Conservation (phyloP, 768 basidiomycete genomes). For the Lyophyllum semitale region DNA sequence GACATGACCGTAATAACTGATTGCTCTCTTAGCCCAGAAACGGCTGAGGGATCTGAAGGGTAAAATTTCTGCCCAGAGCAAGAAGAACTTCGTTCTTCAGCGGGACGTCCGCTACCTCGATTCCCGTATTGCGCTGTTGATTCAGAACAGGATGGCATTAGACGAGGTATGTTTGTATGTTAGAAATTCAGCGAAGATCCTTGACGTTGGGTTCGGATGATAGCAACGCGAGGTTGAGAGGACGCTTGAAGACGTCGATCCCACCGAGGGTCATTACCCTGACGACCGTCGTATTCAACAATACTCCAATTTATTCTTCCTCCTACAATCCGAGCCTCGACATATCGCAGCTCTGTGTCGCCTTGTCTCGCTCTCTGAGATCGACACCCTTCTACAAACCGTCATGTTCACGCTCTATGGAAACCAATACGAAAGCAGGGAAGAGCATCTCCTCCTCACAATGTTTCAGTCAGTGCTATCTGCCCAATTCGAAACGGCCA, state of each 20-base stretch:
- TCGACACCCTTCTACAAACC: conserved; percentile 97
- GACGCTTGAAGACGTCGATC: conserved; percentile 94
- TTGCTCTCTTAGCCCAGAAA: conserved; percentile 76
- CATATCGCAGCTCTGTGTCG: conserved; percentile 97
- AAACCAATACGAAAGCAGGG: conserved; percentile 97
- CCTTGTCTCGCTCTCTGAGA: conserved; percentile 93
- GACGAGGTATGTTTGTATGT: conserved; percentile 74
- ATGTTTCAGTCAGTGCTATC: conserved; percentile 99
- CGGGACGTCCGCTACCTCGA: conserved; percentile 98
- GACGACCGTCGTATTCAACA: conserved; percentile 94
- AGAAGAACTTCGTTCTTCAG: conserved; percentile 99
- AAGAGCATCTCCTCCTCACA: conserved; percentile 96
- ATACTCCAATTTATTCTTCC: conserved; percentile 98
- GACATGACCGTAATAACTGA: conserved; percentile 1
- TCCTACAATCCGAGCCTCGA: conserved; percentile 95
- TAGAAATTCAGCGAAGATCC: conserved; percentile 9
- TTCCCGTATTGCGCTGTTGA: conserved; percentile 93
- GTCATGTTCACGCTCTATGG: conserved; percentile 99
- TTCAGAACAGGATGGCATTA: conserved; percentile 97
- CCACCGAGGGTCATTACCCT: conserved; percentile 88
- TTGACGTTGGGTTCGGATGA: conserved; percentile 9
- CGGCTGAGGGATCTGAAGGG: conserved; percentile 94
- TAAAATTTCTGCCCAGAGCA: conserved; percentile 96
- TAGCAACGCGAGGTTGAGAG: conserved; percentile 95
- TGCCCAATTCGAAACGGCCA: conserved; percentile 98